These are phyloP conservation scores for Acacia pycnantha DNA, from an alignment of 331 rosid genomes.

Conservation along the genomic window DNA sequence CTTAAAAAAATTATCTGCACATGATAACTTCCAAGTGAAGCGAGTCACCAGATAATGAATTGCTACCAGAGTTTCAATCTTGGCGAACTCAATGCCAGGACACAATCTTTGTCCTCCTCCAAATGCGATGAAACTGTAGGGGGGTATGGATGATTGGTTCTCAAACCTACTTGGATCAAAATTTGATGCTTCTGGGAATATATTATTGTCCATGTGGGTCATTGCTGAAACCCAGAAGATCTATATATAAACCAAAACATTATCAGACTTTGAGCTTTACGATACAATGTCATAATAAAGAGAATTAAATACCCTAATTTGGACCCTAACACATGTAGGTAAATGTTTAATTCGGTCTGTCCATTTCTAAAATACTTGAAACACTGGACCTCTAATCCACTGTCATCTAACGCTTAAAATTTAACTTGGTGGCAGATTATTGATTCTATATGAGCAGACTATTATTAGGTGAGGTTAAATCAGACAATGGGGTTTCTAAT, in stretches of 20 bases:
- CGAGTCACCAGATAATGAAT: conserved; percentile 64
- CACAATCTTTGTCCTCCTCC: conserved; percentile 71
- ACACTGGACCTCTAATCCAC: not conserved
- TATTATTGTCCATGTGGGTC: conserved; percentile 62
- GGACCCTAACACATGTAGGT: not conserved
- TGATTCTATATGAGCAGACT: not conserved
- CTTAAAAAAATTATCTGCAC: conserved; percentile 45
- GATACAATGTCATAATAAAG: not conserved
- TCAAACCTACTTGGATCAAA: conserved; percentile 70
- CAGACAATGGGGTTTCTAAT: too few relatives aligned
- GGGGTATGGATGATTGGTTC: conserved; percentile 53
- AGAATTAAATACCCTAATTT: too few relatives aligned
- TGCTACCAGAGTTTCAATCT: conserved; percentile 60
- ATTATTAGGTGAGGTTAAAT: not conserved
- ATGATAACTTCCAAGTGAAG: conserved; percentile 57
- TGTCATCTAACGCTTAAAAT: not conserved
- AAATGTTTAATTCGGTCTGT: not conserved
- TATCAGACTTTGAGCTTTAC: not conserved
- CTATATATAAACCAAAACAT: conserved; percentile 25
- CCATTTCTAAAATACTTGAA: not conserved
- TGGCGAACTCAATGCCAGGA: conserved; percentile 70
- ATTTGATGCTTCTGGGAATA: conserved; percentile 61
- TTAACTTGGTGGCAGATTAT: not conserved
- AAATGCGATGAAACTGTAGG: conserved; percentile 56
- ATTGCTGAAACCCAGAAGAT: conserved; percentile 61